Base-by-base conservation (phyloP, 2,329 filamentous ascomycete species). In the Zarea fungicola region DNA sequence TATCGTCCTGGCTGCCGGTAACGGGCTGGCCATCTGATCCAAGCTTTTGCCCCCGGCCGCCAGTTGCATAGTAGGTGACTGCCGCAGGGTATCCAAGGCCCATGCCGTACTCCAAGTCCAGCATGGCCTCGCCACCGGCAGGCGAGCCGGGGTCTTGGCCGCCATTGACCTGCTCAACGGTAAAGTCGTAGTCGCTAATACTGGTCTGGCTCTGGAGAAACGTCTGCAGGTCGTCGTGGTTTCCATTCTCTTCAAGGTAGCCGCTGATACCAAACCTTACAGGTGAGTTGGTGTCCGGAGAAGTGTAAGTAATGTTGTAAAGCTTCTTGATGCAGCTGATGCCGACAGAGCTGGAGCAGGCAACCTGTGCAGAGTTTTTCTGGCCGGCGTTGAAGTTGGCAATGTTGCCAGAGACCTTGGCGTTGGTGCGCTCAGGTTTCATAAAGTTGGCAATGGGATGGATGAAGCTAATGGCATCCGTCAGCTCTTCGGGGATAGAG, bases 31-130 rank as follows among this genome's bases (percentile, higher is more conserved):
- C 34, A 49, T 63, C 61, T 7, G 39, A 16, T 5, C 26, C 39
- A 9, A 69, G 52, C 48, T 67, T 63, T 1, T 52, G 56, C 5
- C 63, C 66, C 1, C 64, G 61, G 3, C 69, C 68, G n/a, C 65
- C 68, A 0, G 67, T 69, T 23, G 61, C 58, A 49, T 66, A 67
- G 56, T 67, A 71, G 3, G 56, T 60, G 1, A 70, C 56, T 13
- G 62, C 53, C 1, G 65, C 52, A 7, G 68, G 68, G 48, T 69
- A 62, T 0, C 56, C 62, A 11, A 72, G 53, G 0, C 63, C 58
- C 51, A 70, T 59, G 50, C 63, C 65, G 52, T 71, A 71, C 48
- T 72, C 58, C 6, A 72, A 57, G 52, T 71, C 68, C 3, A 72
- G 59, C 6, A 62, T 62, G 7, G 68, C 69, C 49, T 71, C 69